A percentile compares a stretch with the other conserved stretches of the same genome.
Evolutionary conservation across 2,329 filamentous ascomycete species (phyloP).

Genomic region (Xylaria hypoxylon): DNA sequence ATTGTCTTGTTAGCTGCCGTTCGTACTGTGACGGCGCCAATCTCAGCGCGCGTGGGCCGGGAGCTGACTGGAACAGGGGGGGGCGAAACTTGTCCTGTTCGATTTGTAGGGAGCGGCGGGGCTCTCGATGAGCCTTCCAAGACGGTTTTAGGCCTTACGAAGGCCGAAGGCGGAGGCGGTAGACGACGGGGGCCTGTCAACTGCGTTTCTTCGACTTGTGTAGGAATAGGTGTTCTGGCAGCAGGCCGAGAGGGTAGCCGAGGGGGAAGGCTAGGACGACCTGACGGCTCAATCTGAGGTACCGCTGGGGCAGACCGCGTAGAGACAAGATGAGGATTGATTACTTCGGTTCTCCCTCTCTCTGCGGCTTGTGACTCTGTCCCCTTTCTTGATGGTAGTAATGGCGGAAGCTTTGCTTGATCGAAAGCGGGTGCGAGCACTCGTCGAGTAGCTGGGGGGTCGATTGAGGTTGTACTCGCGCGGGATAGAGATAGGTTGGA

Average conservation of each 20-base stretch:
- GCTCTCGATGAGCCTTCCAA: slow-evolving; percentile 43
- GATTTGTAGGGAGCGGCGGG: slow-evolving; percentile 43
- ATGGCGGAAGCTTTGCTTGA: slow-evolving; percentile 65
- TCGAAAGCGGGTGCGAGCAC: slow-evolving; percentile 69
- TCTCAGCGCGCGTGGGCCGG: slow-evolving; percentile 64
- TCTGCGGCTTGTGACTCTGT: slow-evolving; percentile 59
- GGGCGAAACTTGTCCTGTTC: slow-evolving; percentile 55
- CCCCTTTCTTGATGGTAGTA: slow-evolving; percentile 68
- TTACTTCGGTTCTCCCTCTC: slow-evolving; percentile 46
- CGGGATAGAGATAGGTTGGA: slow-evolving; percentile 66
- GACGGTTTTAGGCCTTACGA: slow-evolving; percentile 48
- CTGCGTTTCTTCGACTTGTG: slow-evolving; percentile 43
- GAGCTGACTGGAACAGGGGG: slow-evolving; percentile 66
- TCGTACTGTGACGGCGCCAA: slow-evolving; percentile 58
- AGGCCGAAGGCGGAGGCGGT: slow-evolving; percentile 53
- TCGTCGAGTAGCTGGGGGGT: slow-evolving; percentile 54
- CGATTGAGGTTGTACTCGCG: slow-evolving; percentile 61
- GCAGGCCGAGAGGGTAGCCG: slow-evolving; percentile 63
- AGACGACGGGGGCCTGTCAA: slow-evolving; percentile 54
- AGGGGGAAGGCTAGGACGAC: slow-evolving; percentile 60
- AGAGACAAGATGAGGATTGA: slow-evolving; percentile 51
- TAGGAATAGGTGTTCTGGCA: slow-evolving; percentile 50
- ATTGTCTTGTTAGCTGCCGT: slow-evolving; percentile 46
- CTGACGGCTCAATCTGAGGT: slow-evolving; percentile 50
- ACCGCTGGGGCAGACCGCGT: slow-evolving; percentile 47